Conservation (phyloP, 169 alveolate species). For the Plasmodium chabaudi region DNA sequence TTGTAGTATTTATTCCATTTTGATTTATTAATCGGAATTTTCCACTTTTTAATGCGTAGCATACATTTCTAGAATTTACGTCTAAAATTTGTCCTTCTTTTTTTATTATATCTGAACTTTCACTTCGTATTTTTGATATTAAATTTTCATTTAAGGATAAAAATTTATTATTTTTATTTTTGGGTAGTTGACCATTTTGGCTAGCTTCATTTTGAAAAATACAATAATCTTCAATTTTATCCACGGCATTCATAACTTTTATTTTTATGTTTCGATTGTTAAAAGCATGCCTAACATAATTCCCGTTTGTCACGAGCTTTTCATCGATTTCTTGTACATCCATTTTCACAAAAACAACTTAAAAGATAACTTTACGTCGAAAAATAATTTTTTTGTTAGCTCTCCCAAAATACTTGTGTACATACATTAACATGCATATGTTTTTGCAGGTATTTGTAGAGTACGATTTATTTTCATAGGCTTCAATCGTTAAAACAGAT, state of each 20-base stretch:
- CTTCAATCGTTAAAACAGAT: too few relatives aligned
- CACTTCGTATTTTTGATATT: conserved; percentile 65
- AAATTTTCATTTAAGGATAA: conserved; percentile 42
- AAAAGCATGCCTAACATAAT: conserved; percentile 37
- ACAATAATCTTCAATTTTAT: background rate
- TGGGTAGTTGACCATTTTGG: background rate
- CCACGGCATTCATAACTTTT: conserved; percentile 5
- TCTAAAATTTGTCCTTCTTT: conserved; percentile 74
- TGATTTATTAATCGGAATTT: conserved; percentile 75
- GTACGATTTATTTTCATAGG: too few relatives aligned
- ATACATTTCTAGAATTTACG: conserved; percentile 64
- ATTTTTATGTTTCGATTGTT: conserved; percentile 31
- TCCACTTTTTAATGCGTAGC: conserved; percentile 64
- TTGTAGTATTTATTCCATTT: conserved; percentile 64
- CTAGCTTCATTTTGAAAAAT: too few relatives aligned
- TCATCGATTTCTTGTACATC: conserved; percentile 41
- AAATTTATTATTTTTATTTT: conserved; percentile 10
- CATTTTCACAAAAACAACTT: conserved; percentile 10
- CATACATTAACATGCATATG: background rate
- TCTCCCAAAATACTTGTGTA: background rate
- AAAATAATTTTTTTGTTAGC: background rate
- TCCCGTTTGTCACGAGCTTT: conserved; percentile 26
- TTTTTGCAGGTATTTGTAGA: too few relatives aligned
- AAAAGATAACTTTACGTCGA: background rate
- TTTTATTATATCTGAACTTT: conserved; percentile 56